Conservation (phyloP, 768 basidiomycete species). For the Mycena metata region DNA sequence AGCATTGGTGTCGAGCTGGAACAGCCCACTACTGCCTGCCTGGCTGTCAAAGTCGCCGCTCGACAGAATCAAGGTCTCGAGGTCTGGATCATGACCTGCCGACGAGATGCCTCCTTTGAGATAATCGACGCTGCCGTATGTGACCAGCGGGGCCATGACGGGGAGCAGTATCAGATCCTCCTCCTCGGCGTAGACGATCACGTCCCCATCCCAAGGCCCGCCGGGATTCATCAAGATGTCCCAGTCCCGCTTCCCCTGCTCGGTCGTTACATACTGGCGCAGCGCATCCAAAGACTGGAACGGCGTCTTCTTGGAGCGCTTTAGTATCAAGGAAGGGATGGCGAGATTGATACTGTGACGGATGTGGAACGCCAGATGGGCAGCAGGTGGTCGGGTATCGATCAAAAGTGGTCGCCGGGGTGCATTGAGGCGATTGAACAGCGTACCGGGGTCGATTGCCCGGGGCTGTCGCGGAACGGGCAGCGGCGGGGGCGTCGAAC, state of each 20-base stretch:
- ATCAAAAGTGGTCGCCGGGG: slow-evolving; percentile 75
- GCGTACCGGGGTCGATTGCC: slow-evolving; percentile 61
- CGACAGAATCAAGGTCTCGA: slow-evolving; percentile 65
- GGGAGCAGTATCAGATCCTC: slow-evolving; percentile 82
- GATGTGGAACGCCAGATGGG: slow-evolving; percentile 76
- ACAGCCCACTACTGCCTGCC: slow-evolving; percentile 64
- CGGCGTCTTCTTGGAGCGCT: slow-evolving; percentile 81
- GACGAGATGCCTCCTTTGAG: slow-evolving; percentile 78
- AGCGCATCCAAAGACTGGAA: slow-evolving; percentile 77
- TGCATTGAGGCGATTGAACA: slow-evolving; percentile 65
- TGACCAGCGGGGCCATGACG: slow-evolving; percentile 71
- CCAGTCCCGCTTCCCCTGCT: slow-evolving; percentile 80
- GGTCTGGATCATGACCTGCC: slow-evolving; percentile 69
- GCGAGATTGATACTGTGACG: slow-evolving; percentile 84
- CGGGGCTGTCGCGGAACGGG: slow-evolving; percentile 44
- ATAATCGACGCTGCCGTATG: slow-evolving; percentile 71
- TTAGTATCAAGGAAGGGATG: slow-evolving; percentile 92
- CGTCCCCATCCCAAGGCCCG: slow-evolving; percentile 78
- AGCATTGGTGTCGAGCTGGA: slow-evolving; percentile 75
- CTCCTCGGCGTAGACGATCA: slow-evolving; percentile 83
- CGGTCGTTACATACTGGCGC: slow-evolving; percentile 86
- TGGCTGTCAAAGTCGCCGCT: slow-evolving; percentile 52
- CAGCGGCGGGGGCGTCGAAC: slow-evolving; percentile 37
- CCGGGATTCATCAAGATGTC: slow-evolving; percentile 66
- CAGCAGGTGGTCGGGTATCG: slow-evolving; percentile 82